Evolutionary conservation across 2,329 filamentous ascomycete genomes (phyloP).

Genomic region (Chaetomium strumarium): DNA sequence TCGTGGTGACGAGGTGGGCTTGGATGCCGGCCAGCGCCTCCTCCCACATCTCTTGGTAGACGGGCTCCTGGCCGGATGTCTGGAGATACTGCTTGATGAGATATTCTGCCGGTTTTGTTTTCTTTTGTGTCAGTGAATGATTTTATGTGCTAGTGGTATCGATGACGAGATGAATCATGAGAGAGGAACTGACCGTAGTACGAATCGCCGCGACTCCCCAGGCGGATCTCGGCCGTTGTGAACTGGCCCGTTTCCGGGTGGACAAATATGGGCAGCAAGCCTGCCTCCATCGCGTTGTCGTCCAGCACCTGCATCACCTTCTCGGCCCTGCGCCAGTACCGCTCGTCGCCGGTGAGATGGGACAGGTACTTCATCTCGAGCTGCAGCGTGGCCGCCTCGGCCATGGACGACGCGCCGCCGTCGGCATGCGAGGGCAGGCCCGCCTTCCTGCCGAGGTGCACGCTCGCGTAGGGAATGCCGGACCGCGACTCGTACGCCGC

Average conservation of each 20-base stretch:
- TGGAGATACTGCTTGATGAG: slow-evolving; percentile 97
- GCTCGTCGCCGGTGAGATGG: slow-evolving; percentile 84
- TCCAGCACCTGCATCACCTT: slow-evolving; percentile 89
- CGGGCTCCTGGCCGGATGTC: slow-evolving; percentile 73
- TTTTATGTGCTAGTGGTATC: neutral
- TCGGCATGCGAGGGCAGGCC: slow-evolving; percentile 80
- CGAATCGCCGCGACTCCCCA: slow-evolving; percentile 90
- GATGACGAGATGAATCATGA: neutral
- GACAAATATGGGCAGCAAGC: slow-evolving; percentile 90
- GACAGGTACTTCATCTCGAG: slow-evolving; percentile 96
- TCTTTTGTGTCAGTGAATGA: neutral
- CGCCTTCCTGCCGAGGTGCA: slow-evolving; percentile 72
- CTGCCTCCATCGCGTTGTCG: slow-evolving; percentile 69
- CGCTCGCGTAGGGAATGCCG: slow-evolving; percentile 83
- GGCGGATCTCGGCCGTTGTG: slow-evolving; percentile 80
- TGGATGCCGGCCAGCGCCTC: slow-evolving; percentile 78
- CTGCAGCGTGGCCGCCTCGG: slow-evolving; percentile 86
- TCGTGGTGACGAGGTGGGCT: slow-evolving; percentile 88
- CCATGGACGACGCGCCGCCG: slow-evolving; percentile 82
- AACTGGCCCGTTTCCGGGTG: slow-evolving; percentile 74
- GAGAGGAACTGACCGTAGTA: slow-evolving; percentile 66
- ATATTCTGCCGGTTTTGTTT: slow-evolving; percentile 50
- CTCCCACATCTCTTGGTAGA: slow-evolving; percentile 91
- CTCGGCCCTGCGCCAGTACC: slow-evolving; percentile 89
- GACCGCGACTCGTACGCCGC: slow-evolving; percentile 82